Percentiles rank a stretch among this genome's conserved stretches.
Conservation (phyloP, 306 rosid species). For the Prunus padus region DNA sequence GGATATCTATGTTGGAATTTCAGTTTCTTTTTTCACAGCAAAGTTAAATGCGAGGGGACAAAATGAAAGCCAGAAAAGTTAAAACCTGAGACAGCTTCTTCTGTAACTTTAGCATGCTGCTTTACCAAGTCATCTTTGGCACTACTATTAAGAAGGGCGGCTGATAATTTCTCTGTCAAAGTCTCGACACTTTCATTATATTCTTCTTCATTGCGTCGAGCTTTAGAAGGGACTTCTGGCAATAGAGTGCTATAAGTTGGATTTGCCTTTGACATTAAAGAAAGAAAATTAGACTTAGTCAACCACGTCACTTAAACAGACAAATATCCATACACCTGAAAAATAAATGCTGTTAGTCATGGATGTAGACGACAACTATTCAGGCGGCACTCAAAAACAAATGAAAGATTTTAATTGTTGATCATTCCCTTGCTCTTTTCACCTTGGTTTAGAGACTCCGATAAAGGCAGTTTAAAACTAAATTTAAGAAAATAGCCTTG, state of each 20-base stretch:
- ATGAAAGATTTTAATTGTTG: neutral
- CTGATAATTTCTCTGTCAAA: slow-evolving; percentile 52
- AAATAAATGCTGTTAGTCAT: too few relatives aligned
- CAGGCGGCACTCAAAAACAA: neutral
- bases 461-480: neutral
- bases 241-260: slow-evolving; percentile 48
- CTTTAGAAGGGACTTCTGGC: slow-evolving; percentile 66
- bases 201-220: slow-evolving; percentile 42
- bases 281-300: slow-evolving; percentile 16
- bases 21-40: neutral
- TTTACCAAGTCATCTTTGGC: slow-evolving; percentile 73
- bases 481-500: neutral
- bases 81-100: slow-evolving; percentile 83
- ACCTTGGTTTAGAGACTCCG: neutral
- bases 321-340: neutral
- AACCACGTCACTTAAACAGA: slow-evolving; percentile 19
- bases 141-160: slow-evolving; percentile 59
- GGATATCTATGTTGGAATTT: neutral
- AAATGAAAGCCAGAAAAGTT: slow-evolving; percentile 13
- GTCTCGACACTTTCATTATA: slow-evolving; percentile 43
- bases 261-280: slow-evolving; percentile 50
- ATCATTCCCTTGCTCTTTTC: neutral
- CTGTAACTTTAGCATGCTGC: slow-evolving; percentile 85
- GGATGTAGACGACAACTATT: too few relatives aligned
- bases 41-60: neutral